phyloP scores from a whole-genome alignment of 495 filamentous ascomycete species.

The Symbiotaphrina buchneri region DNA sequence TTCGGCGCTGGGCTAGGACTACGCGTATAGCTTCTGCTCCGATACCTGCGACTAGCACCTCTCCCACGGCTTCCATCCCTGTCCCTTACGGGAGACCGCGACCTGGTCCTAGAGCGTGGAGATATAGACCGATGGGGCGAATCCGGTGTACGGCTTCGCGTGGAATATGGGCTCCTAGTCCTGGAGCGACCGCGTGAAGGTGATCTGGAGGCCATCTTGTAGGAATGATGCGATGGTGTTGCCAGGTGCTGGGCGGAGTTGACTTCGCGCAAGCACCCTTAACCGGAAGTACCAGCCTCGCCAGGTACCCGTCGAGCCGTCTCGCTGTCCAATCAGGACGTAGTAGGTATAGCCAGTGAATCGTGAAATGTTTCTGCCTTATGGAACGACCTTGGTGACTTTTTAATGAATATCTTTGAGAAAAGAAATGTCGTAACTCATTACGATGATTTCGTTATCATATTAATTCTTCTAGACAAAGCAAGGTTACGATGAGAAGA shows the following conservation, averaged over 20 bases:
- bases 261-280: too few species aligned
- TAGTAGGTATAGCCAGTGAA: too few species aligned
- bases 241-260: not conserved
- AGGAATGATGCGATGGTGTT: not conserved
- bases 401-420: too few species aligned
- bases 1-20: conserved; percentile 16
- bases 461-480: too few species aligned
- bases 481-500: too few species aligned
- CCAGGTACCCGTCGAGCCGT: too few species aligned
- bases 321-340: too few species aligned
- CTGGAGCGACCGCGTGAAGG: conserved; percentile 1
- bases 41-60: conserved; percentile 15
- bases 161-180: not conserved
- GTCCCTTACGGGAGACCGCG: conserved; percentile 13
- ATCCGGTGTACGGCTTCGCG: conserved; percentile 9
- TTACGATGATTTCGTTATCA: too few species aligned
- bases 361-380: too few species aligned
- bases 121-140: conserved; percentile 24
- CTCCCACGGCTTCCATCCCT: conserved; percentile 16
- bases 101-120: conserved; percentile 19
- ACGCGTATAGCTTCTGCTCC: conserved; percentile 21
- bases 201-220: conserved; percentile 2
- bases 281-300: too few species aligned
- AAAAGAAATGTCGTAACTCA: too few species aligned
- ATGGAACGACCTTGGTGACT: too few species aligned